A percentile compares a stretch with the other conserved stretches of the same genome.
These are phyloP conservation scores for Phoenix dactylifera DNA, from an alignment of 176 grass and related monocot genomes.

Conservation along the genomic window DNA sequence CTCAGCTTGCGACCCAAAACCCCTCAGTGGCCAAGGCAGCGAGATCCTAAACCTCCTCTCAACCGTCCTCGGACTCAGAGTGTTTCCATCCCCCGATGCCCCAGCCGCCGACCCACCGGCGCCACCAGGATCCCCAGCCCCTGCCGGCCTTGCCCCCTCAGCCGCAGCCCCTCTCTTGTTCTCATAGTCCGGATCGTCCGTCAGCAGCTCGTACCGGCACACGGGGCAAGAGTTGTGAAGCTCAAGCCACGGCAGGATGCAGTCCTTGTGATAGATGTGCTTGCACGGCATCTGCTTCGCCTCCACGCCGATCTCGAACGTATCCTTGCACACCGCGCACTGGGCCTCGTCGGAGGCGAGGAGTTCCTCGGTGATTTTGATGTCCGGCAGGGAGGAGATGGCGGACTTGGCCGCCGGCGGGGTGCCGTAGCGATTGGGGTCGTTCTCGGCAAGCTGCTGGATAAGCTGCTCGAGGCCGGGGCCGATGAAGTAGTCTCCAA, in stretches of 20 bases:
- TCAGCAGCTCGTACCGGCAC: conserved; percentile 87
- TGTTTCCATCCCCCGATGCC: conserved; percentile 19
- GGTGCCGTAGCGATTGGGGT: conserved; percentile 76
- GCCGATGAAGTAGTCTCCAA: conserved; percentile 86
- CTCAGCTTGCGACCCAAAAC: conserved; percentile 40
- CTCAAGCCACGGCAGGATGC: conserved; percentile 89
- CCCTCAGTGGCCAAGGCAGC: conserved; percentile 59
- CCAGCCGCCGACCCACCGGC: conserved; percentile 2
- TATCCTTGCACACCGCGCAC: conserved; percentile 87
- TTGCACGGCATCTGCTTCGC: conserved; percentile 94
- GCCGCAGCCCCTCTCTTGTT: conserved; percentile 20
- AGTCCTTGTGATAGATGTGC: conserved; percentile 76
- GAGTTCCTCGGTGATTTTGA: conserved; percentile 45
- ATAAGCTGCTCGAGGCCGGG: conserved; percentile 88
- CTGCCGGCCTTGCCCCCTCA: neutral
- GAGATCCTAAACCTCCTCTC: conserved; percentile 58
- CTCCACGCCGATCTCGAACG: conserved; percentile 62
- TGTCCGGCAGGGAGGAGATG: conserved; percentile 44
- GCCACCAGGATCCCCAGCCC: neutral
- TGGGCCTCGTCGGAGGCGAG: conserved; percentile 51
- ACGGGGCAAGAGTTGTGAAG: conserved; percentile 96
- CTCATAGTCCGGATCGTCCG: conserved; percentile 85
- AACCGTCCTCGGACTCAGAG: conserved; percentile 22
- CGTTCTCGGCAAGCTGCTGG: conserved; percentile 90
- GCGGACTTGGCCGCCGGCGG: conserved; percentile 71